Conservation (phyloP, 768 basidiomycete genomes). For the Mycena metata region DNA sequence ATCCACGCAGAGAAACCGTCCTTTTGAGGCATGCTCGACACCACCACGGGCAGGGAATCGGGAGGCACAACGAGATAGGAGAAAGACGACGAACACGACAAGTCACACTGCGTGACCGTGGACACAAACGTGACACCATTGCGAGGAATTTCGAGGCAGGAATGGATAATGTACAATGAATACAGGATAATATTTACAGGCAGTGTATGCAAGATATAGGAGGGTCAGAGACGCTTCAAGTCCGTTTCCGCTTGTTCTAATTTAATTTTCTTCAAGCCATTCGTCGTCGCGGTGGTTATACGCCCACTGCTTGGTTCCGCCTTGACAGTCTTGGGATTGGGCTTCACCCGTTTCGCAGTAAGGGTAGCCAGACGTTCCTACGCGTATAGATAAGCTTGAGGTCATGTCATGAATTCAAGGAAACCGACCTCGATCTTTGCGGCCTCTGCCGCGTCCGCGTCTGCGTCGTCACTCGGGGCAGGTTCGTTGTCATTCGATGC, state of each 20-base stretch:
- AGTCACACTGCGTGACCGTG: too few species aligned
- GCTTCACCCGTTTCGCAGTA: constrained; percentile 18
- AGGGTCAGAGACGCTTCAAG: not conserved
- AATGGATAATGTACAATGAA: constrained; percentile 13
- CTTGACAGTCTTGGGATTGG: not conserved
- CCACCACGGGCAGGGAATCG: too few species aligned
- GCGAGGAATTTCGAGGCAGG: too few species aligned
- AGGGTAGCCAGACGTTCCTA: constrained; percentile 18
- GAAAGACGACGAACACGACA: too few species aligned
- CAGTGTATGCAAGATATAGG: not conserved
- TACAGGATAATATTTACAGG: not conserved
- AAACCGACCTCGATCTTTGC: constrained; percentile 20
- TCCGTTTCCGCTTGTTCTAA: constrained; percentile 3
- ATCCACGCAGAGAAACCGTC: constrained; percentile 26
- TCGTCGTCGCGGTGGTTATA: not conserved
- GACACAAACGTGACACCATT: not conserved
- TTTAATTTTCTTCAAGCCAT: not conserved
- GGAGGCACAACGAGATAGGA: too few species aligned
- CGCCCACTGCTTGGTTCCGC: not conserved
- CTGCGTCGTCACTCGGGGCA: not conserved
- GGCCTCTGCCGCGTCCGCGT: constrained; percentile 17
- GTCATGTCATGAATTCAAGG: not conserved
- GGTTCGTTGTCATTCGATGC: not conserved
- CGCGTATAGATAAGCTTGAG: not conserved
- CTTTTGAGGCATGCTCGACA: not conserved